These are phyloP conservation scores for Aspergillus sp. DNA, from an alignment of 2,329 filamentous ascomycete genomes.

Conservation along the genomic window DNA sequence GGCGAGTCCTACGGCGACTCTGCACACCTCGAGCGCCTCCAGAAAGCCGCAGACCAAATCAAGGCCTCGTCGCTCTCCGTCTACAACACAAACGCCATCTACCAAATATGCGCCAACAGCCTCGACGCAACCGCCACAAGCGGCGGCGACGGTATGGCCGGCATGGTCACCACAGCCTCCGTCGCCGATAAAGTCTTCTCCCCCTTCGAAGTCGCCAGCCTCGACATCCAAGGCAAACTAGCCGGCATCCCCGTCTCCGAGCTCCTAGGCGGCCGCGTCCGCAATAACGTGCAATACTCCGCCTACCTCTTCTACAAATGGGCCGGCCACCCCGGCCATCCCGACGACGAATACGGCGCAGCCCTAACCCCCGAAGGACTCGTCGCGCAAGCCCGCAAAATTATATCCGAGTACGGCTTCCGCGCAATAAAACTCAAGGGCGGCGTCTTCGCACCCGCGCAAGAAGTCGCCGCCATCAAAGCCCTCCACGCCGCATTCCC, in stretches of 20 bases:
- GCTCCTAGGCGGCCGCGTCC: constrained; percentile 41
- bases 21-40: constrained; percentile 36
- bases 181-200: constrained; percentile 45
- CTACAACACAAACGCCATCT: constrained; percentile 25
- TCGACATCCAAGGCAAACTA: constrained; percentile 45
- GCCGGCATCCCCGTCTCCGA: constrained; percentile 42
- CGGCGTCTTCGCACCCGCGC: constrained; percentile 41
- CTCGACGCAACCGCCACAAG: constrained; percentile 18
- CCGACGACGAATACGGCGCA: constrained; percentile 42
- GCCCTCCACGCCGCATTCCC: constrained; percentile 41
- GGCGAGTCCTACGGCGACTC: constrained; percentile 46
- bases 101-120: constrained; percentile 21
- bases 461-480: constrained; percentile 43
- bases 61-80: neutral
- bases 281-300: constrained; percentile 44
- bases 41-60: constrained; percentile 23
- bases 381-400: neutral
- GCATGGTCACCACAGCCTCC: constrained; percentile 45
- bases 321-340: constrained; percentile 40
- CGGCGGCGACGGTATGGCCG: constrained; percentile 33
- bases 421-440: constrained; percentile 47
- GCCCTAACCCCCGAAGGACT: constrained; percentile 37
- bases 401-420: constrained; percentile 42
- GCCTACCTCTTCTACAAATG: constrained; percentile 49
- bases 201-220: constrained; percentile 45